phyloP scores from a whole-genome alignment of 176 grass and related monocot genomes.

The Hyparrhenia diplandra region DNA sequence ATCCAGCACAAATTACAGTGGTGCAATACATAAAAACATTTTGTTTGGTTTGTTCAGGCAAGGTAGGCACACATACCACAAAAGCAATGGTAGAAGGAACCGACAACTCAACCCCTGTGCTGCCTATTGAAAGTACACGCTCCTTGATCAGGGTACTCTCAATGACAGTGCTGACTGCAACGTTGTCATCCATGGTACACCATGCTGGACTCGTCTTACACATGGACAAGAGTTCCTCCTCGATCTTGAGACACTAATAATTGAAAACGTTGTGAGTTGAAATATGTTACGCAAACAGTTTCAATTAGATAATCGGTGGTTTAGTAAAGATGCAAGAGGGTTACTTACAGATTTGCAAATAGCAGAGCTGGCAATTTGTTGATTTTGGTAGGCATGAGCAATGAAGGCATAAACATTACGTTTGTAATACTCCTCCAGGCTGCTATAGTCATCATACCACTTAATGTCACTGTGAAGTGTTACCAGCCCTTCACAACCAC shows the following conservation, averaged over 20 bases:
- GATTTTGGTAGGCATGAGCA: neutral
- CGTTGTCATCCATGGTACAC: neutral
- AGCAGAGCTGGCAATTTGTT: neutral
- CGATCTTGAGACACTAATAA: neutral
- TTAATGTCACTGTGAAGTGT: neutral
- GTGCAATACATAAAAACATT: too few species aligned
- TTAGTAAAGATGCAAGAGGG: neutral
- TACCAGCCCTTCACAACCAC: neutral
- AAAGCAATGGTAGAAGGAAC: neutral
- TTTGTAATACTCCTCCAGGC: neutral
- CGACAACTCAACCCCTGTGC: neutral
- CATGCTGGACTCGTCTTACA: too few species aligned
- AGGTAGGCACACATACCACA: conserved; percentile 1
- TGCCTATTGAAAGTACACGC: neutral
- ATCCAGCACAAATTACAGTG: too few species aligned
- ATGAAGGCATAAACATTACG: neutral
- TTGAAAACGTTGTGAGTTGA: neutral
- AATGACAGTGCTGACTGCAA: neutral
- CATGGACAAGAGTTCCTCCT: neutral
- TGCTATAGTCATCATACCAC: neutral
- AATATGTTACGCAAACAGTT: neutral
- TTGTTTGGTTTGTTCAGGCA: neutral
- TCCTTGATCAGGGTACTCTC: conserved; percentile 7
- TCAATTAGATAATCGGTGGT: neutral
- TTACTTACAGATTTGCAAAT: neutral